phyloP scores from a whole-genome alignment of 306 rosid genomes.

The Trifolium repens region DNA sequence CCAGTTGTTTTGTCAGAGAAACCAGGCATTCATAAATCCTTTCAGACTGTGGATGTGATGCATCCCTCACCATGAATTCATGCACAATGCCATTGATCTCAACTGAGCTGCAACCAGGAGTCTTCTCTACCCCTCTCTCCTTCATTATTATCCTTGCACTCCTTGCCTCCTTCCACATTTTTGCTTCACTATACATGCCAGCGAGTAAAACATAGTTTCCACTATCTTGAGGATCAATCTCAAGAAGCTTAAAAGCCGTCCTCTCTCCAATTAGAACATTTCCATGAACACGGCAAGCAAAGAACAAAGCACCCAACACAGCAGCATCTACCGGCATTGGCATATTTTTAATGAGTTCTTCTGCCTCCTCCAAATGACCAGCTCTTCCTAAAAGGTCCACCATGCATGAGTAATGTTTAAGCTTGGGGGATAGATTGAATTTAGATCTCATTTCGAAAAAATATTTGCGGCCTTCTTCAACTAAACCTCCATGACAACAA shows the following conservation, averaged over 20 bases:
- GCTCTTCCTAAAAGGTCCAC: constrained; percentile 90
- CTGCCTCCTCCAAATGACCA: constrained; percentile 79
- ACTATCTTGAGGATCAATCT: constrained; percentile 74
- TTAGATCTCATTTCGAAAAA: constrained; percentile 66
- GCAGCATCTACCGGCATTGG: constrained; percentile 67
- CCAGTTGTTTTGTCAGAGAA: constrained; percentile 58
- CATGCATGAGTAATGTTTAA: constrained; percentile 82
- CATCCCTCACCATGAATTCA: constrained; percentile 64
- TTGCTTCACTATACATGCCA: constrained; percentile 71
- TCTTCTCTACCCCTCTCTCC: constrained; percentile 66
- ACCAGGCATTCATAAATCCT: constrained; percentile 58
- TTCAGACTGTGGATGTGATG: constrained; percentile 49
- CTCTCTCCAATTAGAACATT: constrained; percentile 70
- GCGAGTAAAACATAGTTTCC: constrained; percentile 76
- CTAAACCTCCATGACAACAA: constrained; percentile 88
- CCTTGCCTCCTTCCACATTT: constrained; percentile 66
- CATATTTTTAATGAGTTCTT: constrained; percentile 66
- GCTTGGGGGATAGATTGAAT: constrained; percentile 54
- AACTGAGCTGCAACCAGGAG: constrained; percentile 77
- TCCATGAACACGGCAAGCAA: constrained; percentile 65
- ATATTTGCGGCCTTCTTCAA: constrained; percentile 69
- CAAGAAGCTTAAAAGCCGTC: constrained; percentile 74
- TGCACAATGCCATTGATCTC: constrained; percentile 64
- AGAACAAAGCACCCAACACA: constrained; percentile 87
- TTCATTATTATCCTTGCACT: constrained; percentile 54